A percentile compares a stretch with the other conserved stretches of the same genome.
phyloP scores from a whole-genome alignment of 768 basidiomycete genomes.

The Russula griseocarnosa region DNA sequence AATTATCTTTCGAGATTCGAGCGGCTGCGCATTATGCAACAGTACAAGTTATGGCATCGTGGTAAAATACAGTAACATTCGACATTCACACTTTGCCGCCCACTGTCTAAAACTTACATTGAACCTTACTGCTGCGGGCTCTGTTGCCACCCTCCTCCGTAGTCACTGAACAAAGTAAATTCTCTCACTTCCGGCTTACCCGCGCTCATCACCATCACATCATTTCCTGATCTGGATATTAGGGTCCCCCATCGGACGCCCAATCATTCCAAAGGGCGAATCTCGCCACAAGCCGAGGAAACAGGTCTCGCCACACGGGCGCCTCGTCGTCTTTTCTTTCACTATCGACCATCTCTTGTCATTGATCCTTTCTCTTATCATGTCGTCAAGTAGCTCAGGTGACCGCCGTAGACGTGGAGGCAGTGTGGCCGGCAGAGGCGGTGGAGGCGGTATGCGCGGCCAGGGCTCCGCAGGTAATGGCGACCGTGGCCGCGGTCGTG shows the following conservation, averaged over 20 bases:
- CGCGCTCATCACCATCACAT: neutral
- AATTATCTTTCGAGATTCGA: too few species aligned
- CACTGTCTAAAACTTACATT: neutral
- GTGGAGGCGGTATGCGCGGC: conserved; percentile 2
- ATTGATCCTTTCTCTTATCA: neutral
- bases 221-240: conserved; percentile 2
- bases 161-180: neutral
- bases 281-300: conserved; percentile 1
- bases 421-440: neutral
- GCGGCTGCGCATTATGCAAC: too few species aligned
- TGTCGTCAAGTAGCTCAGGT: conserved; percentile 10
- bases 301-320: conserved; percentile 9
- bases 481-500: neutral
- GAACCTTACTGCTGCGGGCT: neutral
- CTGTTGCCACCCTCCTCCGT: neutral
- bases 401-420: conserved; percentile 11
- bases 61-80: neutral
- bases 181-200: neutral
- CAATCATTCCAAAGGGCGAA: neutral
- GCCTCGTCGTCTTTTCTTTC: neutral
- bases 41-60: too few species aligned
- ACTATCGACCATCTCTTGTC: neutral
- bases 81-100: neutral
- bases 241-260: neutral
- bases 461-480: conserved; percentile 5